Conservation (phyloP, 1,139 yeast species). For the Saccharomycopsis hybrid region DNA sequence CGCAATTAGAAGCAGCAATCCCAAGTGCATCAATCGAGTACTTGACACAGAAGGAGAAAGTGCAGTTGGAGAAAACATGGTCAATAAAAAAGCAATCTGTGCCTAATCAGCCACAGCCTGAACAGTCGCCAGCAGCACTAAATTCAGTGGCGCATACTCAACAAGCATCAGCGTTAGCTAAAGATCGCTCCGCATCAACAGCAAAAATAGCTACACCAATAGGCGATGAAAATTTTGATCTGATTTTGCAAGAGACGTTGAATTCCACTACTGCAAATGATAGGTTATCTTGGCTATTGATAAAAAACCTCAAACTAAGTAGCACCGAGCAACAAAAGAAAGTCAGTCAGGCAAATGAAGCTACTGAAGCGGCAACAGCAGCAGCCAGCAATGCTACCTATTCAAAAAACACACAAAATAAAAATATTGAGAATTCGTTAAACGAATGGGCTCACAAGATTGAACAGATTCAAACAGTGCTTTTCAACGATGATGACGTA, state of each 20-base stretch:
- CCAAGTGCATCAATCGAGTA: slow-evolving; percentile 7
- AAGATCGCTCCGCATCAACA: too few relatives aligned
- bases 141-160: too few relatives aligned
- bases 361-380: too few relatives aligned
- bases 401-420: not conserved
- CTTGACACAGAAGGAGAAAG: slow-evolving; percentile 15
- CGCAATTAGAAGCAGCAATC: slow-evolving; percentile 1
- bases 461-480: not conserved
- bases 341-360: too few relatives aligned
- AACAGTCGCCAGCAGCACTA: too few relatives aligned
- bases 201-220: too few relatives aligned
- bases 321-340: not conserved
- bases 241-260: not conserved
- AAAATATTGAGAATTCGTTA: not conserved
- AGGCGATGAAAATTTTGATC: too few relatives aligned
- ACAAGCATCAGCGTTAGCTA: too few relatives aligned
- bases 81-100: not conserved
- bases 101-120: too few relatives aligned
- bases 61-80: slow-evolving; percentile 14
- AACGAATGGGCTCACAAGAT: not conserved
- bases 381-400: too few relatives aligned
- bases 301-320: slow-evolving; percentile 1
- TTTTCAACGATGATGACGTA: slow-evolving; percentile 2
- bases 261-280: not conserved
- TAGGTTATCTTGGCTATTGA: not conserved